These are phyloP conservation scores for Thuidium tamariscinum DNA, from an alignment of 225 moss, liverwort and hornwort species.

Conservation along the genomic window DNA sequence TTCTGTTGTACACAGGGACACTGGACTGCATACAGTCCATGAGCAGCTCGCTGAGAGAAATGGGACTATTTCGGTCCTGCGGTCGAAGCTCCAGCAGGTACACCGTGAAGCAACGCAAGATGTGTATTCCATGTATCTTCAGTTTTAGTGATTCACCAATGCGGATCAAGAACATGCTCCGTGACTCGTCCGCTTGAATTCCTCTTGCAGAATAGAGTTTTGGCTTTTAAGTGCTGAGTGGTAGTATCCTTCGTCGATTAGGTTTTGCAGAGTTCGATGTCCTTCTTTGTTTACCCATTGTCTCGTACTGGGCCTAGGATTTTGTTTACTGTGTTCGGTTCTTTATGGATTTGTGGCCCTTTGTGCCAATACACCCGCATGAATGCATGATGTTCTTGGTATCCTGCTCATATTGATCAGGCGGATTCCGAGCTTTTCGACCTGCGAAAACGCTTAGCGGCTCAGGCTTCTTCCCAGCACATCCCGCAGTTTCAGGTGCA, in stretches of 20 bases:
- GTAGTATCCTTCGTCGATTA: neutral
- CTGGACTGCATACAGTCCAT: neutral
- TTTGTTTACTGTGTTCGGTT: neutral
- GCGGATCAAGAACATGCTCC: neutral
- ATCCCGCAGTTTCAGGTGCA: slow-evolving; percentile 53
- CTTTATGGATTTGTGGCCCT: neutral
- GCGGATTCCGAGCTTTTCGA: slow-evolving; percentile 76
- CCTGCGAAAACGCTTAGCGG: slow-evolving; percentile 26
- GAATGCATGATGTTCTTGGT: neutral
- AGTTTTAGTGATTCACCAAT: neutral
- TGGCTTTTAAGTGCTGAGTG: neutral
- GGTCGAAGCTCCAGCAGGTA: slow-evolving; percentile 65
- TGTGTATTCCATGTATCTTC: neutral
- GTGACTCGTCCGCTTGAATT: neutral
- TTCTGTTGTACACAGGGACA: neutral
- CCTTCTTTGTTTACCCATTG: neutral
- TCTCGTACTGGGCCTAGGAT: neutral
- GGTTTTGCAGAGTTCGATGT: neutral
- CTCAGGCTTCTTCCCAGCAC: slow-evolving; percentile 43
- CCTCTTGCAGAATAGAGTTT: neutral
- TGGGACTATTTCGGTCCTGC: slow-evolving; percentile 54
- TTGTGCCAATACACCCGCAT: neutral
- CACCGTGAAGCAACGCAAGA: neutral
- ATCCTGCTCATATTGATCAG: slow-evolving; percentile 25
- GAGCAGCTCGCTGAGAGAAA: slow-evolving; percentile 54